These are phyloP conservation scores for Primulina eburnea DNA, from an alignment of 257 asterid species.

Conservation along the genomic window DNA sequence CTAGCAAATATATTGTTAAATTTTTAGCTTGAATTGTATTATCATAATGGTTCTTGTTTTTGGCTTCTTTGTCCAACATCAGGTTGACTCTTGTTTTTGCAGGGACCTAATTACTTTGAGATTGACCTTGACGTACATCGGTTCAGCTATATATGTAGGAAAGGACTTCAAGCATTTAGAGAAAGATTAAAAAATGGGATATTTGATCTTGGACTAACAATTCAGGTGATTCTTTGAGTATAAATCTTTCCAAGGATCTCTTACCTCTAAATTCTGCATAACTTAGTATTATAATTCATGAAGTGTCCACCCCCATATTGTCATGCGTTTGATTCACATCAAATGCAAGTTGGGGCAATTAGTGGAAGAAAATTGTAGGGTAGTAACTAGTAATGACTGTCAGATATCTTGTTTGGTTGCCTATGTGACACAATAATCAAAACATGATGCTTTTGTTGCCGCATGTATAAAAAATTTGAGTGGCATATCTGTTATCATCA, in stretches of 20 bases:
- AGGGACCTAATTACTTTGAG: conserved; percentile 83
- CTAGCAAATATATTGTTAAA: background rate
- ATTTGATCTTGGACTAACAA: conserved; percentile 80
- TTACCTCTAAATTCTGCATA: background rate
- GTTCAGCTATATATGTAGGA: conserved; percentile 85
- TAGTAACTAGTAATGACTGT: too few relatives aligned
- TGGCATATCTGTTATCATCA: background rate
- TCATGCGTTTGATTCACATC: too few relatives aligned
- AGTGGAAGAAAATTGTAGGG: too few relatives aligned
- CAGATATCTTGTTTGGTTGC: too few relatives aligned
- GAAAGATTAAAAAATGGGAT: conserved; percentile 72
- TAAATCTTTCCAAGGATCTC: background rate
- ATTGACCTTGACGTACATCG: conserved; percentile 93
- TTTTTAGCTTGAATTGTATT: background rate
- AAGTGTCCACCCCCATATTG: too few relatives aligned
- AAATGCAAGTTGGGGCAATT: too few relatives aligned
- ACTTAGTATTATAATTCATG: too few relatives aligned
- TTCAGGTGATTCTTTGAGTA: conserved; percentile 53
- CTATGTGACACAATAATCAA: background rate
- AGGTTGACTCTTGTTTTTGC: conserved; percentile 21
- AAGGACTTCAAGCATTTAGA: conserved; percentile 71
- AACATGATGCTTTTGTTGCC: too few relatives aligned
- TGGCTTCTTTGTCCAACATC: background rate
- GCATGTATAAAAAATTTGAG: background rate
- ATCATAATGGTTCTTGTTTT: background rate